Evolutionary conservation across 2,329 filamentous ascomycete genomes (phyloP), one percentile per base, ranked within the genome.

Genomic region (Byssochlamys sp.): DNA sequence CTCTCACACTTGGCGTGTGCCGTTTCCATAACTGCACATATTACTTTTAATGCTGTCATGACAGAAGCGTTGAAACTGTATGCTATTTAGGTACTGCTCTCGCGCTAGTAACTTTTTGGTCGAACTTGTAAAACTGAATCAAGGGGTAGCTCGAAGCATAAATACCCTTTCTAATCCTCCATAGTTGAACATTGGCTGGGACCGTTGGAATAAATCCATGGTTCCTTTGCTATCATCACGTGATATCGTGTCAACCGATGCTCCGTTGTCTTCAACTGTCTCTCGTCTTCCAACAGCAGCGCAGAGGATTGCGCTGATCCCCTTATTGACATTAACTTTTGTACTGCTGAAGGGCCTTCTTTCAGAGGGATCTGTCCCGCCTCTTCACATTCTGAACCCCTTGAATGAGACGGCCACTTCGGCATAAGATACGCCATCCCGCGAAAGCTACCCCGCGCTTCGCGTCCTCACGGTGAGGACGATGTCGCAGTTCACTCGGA

Each of bases 391-490:
- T 19, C n/a, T n/a, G 4, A 19, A 19, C 19, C 19, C n/a, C 14
- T 45, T 19, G 19, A 45, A 45, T 45, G n/a, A 45, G 39, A 39
- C 12, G 35, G 6, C 6, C 39, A 45, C 4, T 45, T 19, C 19
- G 39, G 14, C n/a, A 45, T 45, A 45, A 45, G 39, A 58, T 56
- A 31, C 29, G 7, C 31, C 33, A 28, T 25, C 51, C 59, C 58
- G 56, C 59, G 55, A 58, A 60, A 67, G 60, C 64, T 68, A 69
- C 70, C 70, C 70, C 70, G 70, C 70, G 71, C 39, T 65, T 71
- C 69, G 67, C 69, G 68, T 65, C 63, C 60, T 62, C 60, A 61
- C 61, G 61, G 59, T 53, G 54, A 61, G 55, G 66, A 74, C 65
- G 66, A 73, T 73, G 67, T 65, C 66, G 65, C 62, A 60, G 62